Conservation (phyloP, 1,139 yeast species). For the Scheffersomyces titani region DNA sequence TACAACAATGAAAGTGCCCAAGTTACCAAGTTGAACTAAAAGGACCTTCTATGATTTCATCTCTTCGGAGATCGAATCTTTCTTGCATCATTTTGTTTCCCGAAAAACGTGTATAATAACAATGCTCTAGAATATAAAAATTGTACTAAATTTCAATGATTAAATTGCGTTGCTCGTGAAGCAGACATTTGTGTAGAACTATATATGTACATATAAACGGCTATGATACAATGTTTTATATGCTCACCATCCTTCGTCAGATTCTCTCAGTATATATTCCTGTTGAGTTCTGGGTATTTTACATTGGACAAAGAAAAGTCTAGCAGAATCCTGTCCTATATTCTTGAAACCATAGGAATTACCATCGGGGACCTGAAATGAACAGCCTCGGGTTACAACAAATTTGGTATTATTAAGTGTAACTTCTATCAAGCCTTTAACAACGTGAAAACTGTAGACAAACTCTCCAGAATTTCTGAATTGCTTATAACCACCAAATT, state of each 20-base stretch:
- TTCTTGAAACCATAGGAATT: constrained; percentile 68
- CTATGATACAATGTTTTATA: neutral
- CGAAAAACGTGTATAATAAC: neutral
- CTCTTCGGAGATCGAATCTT: neutral
- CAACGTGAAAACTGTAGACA: constrained; percentile 72
- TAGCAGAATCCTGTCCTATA: constrained; percentile 56
- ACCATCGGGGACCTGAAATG: constrained; percentile 79
- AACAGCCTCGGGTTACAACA: constrained; percentile 69
- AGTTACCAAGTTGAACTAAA: constrained; percentile 24
- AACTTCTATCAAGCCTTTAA: constrained; percentile 71
- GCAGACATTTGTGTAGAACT: neutral
- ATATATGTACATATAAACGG: neutral
- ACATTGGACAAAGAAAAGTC: constrained; percentile 77
- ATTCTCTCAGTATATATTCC: constrained; percentile 2
- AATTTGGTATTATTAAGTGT: constrained; percentile 61
- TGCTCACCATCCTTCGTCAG: constrained; percentile 8
- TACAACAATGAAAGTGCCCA: constrained; percentile 59
- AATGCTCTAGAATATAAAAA: neutral
- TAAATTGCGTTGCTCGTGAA: neutral
- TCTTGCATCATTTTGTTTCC: neutral
- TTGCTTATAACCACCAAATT: constrained; percentile 64
- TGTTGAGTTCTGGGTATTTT: constrained; percentile 17
- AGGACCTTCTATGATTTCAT: neutral
- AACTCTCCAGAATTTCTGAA: constrained; percentile 66
- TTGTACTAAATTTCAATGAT: neutral